A percentile compares a stretch with the other conserved stretches of the same genome.
Conservation (phyloP, 352 stramenopile species). For the Thalassiosira mediterranea region DNA sequence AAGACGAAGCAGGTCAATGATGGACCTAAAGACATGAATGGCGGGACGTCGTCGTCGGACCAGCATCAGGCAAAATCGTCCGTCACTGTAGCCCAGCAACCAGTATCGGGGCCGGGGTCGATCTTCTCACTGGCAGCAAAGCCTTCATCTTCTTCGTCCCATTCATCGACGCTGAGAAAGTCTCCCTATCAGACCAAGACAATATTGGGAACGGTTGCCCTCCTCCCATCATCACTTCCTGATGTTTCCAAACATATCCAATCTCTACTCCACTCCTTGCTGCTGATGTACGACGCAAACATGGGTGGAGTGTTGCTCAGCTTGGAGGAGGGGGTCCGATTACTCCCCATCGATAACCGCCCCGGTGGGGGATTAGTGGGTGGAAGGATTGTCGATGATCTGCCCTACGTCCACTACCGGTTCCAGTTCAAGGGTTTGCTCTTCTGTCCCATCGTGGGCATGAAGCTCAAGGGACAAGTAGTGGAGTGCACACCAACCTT, state of each 20-base stretch:
- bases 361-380: slow-evolving; percentile 14
- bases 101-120: not conserved
- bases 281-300: slow-evolving; percentile 54
- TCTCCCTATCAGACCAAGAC: slow-evolving; percentile 56
- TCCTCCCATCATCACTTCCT: slow-evolving; percentile 44
- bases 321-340: slow-evolving; percentile 39
- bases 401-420: slow-evolving; percentile 52
- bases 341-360: slow-evolving; percentile 31
- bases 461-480: slow-evolving; percentile 60
- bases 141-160: not conserved
- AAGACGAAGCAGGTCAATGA: slow-evolving; percentile 25
- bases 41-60: not conserved
- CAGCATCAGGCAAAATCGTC: not conserved
- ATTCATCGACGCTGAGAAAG: not conserved
- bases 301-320: slow-evolving; percentile 55
- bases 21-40: not conserved
- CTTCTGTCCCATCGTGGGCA: slow-evolving; percentile 47
- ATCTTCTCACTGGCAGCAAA: no score
- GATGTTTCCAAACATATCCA: slow-evolving; percentile 36
- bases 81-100: not conserved
- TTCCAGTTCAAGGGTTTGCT: slow-evolving; percentile 47
- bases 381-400: slow-evolving; percentile 53
- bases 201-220: slow-evolving; percentile 46
- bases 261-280: slow-evolving; percentile 43
- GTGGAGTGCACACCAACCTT: slow-evolving; percentile 56